These are phyloP conservation scores for Beauveria asiatica DNA, from an alignment of 2,329 filamentous ascomycete genomes.

Conservation along the genomic window DNA sequence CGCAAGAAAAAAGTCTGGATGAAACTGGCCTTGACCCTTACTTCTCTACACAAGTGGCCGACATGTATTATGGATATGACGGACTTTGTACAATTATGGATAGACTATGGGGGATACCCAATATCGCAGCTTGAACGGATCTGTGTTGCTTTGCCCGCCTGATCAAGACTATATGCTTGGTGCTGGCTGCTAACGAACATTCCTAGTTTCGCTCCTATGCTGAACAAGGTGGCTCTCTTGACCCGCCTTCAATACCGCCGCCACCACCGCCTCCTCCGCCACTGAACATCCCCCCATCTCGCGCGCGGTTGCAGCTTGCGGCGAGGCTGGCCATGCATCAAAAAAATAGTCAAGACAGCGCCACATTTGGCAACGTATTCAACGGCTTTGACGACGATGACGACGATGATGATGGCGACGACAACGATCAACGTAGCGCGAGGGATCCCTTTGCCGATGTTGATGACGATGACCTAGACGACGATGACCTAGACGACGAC, in stretches of 20 bases:
- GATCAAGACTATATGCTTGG: neutral
- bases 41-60: neutral
- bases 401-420: conserved; percentile 35
- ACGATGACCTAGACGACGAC: conserved; percentile 24
- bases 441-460: conserved; percentile 46
- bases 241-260: conserved; percentile 50
- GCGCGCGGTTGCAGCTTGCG: conserved; percentile 84
- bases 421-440: conserved; percentile 11
- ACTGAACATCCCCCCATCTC: conserved; percentile 76
- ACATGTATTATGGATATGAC: neutral
- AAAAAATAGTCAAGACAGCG: conserved; percentile 46
- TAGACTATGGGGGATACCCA: conserved; percentile 2
- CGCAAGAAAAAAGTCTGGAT: neutral
- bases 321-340: conserved; percentile 71
- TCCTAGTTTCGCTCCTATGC: conserved; percentile 51
- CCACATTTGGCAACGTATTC: conserved; percentile 34
- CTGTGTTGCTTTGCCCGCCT: neutral
- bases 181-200: neutral
- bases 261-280: conserved; percentile 65
- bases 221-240: conserved; percentile 39
- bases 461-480: conserved; percentile 33
- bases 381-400: conserved; percentile 49
- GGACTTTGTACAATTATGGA: conserved; percentile 6
- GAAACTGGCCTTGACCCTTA: neutral
- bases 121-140: conserved; percentile 15